A percentile compares a stretch with the other conserved stretches of the same genome.
Evolutionary conservation across 2,329 filamentous ascomycete genomes (phyloP).

Genomic region (Fusarium phyllophilum): DNA sequence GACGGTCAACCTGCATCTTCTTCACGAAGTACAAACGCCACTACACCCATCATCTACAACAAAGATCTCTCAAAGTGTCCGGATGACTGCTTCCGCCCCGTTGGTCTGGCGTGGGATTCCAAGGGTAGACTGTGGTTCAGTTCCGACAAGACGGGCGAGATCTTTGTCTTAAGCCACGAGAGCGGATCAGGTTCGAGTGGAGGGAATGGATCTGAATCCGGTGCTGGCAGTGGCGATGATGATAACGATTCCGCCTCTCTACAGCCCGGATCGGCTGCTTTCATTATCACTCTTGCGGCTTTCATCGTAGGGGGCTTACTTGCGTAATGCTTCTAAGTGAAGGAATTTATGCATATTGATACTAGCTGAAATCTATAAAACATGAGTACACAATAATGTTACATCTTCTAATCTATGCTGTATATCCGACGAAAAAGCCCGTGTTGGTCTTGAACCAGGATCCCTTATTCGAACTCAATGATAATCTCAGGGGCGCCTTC

Average conservation of each 20-base stretch:
- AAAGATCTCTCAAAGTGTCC: conserved; percentile 64
- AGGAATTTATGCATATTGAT: background rate
- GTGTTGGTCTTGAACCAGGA: background rate
- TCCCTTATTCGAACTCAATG: background rate
- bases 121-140: conserved; percentile 69
- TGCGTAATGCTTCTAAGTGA: conserved; percentile 30
- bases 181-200: background rate
- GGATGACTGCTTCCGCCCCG: conserved; percentile 69
- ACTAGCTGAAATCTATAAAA: background rate
- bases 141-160: conserved; percentile 73
- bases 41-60: conserved; percentile 66
- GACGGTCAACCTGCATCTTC: conserved; percentile 55
- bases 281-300: conserved; percentile 45
- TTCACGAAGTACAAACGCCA: conserved; percentile 57
- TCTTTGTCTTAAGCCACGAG: conserved; percentile 61
- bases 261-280: conserved; percentile 31
- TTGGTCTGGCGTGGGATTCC: conserved; percentile 64
- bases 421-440: background rate
- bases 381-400: background rate
- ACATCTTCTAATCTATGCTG: too few species aligned
- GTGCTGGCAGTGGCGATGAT: conserved; percentile 3
- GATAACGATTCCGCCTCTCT: conserved; percentile 32
- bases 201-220: background rate
- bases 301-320: conserved; percentile 45
- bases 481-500: conserved; percentile 6